A percentile compares a stretch with the other conserved stretches of the same genome.
Evolutionary conservation across 1,139 yeast species (phyloP).

Genomic region (Petasospora fabianii): DNA sequence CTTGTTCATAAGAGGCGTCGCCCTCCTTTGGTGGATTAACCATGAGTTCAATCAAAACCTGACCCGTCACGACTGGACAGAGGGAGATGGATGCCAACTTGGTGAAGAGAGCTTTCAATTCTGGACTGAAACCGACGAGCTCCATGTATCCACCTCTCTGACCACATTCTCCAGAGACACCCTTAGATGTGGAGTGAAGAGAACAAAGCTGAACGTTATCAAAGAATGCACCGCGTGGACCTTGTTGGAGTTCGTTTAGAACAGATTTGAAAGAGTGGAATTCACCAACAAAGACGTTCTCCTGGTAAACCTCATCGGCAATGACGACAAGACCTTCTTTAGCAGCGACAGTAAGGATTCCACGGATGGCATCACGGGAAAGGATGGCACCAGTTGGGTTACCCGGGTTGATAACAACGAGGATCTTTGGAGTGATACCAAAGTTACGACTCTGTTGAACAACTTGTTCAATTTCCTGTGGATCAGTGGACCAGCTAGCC

Average conservation of each 20-base stretch:
- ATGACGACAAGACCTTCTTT: conserved; percentile 79
- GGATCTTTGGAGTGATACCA: conserved; percentile 66
- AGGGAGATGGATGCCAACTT: conserved; percentile 87
- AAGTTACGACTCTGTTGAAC: conserved; percentile 48
- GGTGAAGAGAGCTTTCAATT: conserved; percentile 65
- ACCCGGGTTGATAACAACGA: conserved; percentile 95
- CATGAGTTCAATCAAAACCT: conserved; percentile 89
- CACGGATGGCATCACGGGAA: conserved; percentile 58
- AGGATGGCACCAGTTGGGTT: conserved; percentile 94
- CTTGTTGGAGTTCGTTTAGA: conserved; percentile 54
- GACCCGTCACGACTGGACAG: conserved; percentile 94
- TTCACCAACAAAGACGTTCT: conserved; percentile 70
- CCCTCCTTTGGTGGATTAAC: conserved; percentile 83
- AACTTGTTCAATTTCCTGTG: conserved; percentile 57
- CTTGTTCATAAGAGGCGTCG: conserved; percentile 68
- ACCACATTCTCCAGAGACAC: conserved; percentile 97
- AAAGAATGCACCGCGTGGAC: conserved; percentile 47
- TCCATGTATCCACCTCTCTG: conserved; percentile 99
- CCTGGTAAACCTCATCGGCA: conserved; percentile 99
- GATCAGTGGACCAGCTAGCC: conserved; percentile 79
- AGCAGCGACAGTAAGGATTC: conserved; percentile 75
- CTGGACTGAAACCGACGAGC: conserved; percentile 70
- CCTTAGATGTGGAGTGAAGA: conserved; percentile 92
- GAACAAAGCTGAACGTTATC: conserved; percentile 84
- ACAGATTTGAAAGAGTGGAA: conserved; percentile 67